A percentile compares a stretch with the other conserved stretches of the same genome.
These are phyloP conservation scores for Carex sylvatica DNA, from an alignment of 202 grass and related monocot genomes.

Conservation along the genomic window DNA sequence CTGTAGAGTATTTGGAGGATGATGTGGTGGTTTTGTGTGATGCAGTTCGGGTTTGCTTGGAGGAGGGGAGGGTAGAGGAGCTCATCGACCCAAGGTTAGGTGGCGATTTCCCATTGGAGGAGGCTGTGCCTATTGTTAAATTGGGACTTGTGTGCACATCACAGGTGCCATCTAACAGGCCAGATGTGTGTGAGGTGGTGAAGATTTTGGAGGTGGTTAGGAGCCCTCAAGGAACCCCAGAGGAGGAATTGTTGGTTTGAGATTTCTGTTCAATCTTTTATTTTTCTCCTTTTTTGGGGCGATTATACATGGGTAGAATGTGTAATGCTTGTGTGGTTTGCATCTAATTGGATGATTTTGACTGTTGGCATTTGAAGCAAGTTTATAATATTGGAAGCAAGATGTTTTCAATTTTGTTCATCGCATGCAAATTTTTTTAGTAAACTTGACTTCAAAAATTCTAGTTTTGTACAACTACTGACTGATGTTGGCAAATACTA, in stretches of 20 bases:
- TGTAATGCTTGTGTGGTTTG: constrained; percentile 8
- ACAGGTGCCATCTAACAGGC: constrained; percentile 87
- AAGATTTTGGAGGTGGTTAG: constrained; percentile 83
- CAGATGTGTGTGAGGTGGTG: constrained; percentile 71
- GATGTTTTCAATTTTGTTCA: constrained; percentile 1
- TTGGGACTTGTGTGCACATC: constrained; percentile 83
- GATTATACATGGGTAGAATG: constrained; percentile 16
- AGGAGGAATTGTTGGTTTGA: constrained; percentile 68
- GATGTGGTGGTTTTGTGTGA: constrained; percentile 87
- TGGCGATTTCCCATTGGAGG: constrained; percentile 64
- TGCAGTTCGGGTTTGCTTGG: constrained; percentile 60
- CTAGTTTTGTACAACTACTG: not conserved
- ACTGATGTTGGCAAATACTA: not conserved
- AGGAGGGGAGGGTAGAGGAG: constrained; percentile 71
- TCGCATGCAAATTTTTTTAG: not conserved
- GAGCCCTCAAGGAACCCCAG: constrained; percentile 47
- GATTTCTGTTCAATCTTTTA: constrained; percentile 8
- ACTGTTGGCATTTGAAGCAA: not conserved
- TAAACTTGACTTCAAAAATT: not conserved
- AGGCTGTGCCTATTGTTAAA: constrained; percentile 76
- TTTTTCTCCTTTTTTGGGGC: constrained; percentile 13
- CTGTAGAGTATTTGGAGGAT: constrained; percentile 94
- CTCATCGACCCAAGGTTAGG: constrained; percentile 58
- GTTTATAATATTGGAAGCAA: constrained; percentile 17
- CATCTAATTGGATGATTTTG: constrained; percentile 9